Base-by-base conservation (phyloP, 1,284 basidiomycete genomes). In the Clitocybe nebularis region DNA sequence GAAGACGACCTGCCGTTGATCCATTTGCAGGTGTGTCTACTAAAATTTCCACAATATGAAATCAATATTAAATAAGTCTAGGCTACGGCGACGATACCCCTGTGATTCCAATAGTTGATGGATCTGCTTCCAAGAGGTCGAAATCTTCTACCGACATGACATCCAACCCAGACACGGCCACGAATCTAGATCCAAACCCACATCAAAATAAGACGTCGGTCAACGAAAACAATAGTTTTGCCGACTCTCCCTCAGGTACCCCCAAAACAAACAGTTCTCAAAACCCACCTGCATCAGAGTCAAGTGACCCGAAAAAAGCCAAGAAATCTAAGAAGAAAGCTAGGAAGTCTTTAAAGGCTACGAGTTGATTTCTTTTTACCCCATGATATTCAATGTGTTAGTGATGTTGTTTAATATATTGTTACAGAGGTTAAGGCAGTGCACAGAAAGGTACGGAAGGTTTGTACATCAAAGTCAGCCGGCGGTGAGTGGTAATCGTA, bases 1-100 rank as follows among this genome's bases (percentile, higher is more conserved):
- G 77, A 32, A 72, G 73, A 55, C 67, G 80, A 48, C 67, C 70
- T 29, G 62, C 61, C 0, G 58, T 82, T 30, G 83, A 86, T 61
- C 77, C 79, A 5, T 85, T 85, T 52, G 72, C 76, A 47, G 81
- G 85, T 80, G 57, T 35, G 66, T 54, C 10, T 19, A 35, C n/a
- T 13, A 32, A 32, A 7, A 22, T 2, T 43, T n/a, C 11, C 3
- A 19, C 38, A 5, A n/a, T 24, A 3, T n/a, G 30, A 11, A 25
- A 16, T 25, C 6, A 23, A 17, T n/a, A 25, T 38, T 41, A 24
- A 48, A 24, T n/a, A 10, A 28, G 17, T 23, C 1, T 26, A 56
- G 54, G 54, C 5, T 56, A 54, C 35, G 54, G 52, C 17, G 53
- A 56, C 30, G 49, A 53, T 16, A 16, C 14, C 19, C 19, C 29